Evolutionary conservation across 208 protist genomes (phyloP).

Genomic region (Angomonas ambiguus): DNA sequence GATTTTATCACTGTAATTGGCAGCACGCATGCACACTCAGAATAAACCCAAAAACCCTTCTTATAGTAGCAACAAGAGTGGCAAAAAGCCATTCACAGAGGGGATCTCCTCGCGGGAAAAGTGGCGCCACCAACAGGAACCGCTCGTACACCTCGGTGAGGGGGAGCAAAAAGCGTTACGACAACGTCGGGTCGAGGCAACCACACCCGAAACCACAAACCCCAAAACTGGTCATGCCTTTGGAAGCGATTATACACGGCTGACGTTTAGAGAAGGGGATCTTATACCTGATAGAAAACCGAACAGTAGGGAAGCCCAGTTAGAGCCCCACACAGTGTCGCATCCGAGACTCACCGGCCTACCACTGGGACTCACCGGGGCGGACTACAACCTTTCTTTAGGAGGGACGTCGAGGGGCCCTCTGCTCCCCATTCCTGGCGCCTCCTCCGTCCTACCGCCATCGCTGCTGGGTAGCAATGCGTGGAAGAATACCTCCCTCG

Average conservation of each 20-base stretch:
- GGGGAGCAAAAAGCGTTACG: not conserved
- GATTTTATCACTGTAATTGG: not conserved
- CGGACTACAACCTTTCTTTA: slow-evolving; percentile 23
- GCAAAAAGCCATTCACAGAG: not conserved
- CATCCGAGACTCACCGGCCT: not conserved
- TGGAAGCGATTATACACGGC: not conserved
- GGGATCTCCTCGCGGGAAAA: slow-evolving; percentile 1
- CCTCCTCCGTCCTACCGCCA: not conserved
- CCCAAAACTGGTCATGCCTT: not conserved
- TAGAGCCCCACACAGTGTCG: not conserved
- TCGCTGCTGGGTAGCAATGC: not conserved
- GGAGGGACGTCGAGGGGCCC: slow-evolving; percentile 14
- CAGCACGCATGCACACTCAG: slow-evolving; percentile 3
- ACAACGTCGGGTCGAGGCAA: not conserved
- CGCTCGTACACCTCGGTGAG: slow-evolving; percentile 1
- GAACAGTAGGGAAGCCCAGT: not conserved
- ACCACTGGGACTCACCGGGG: slow-evolving; percentile 14
- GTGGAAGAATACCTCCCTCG: not conserved
- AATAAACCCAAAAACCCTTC: not conserved
- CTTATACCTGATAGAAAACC: not conserved
- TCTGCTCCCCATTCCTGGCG: not conserved
- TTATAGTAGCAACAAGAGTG: not conserved
- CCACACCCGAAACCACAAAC: not conserved
- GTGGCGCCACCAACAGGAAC: slow-evolving; percentile 15
- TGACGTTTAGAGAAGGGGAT: not conserved